A percentile compares a stretch with the other conserved stretches of the same genome.
These are phyloP conservation scores for Ganoderma leucocontextum DNA, from an alignment of 1,284 basidiomycete species.

Conservation along the genomic window DNA sequence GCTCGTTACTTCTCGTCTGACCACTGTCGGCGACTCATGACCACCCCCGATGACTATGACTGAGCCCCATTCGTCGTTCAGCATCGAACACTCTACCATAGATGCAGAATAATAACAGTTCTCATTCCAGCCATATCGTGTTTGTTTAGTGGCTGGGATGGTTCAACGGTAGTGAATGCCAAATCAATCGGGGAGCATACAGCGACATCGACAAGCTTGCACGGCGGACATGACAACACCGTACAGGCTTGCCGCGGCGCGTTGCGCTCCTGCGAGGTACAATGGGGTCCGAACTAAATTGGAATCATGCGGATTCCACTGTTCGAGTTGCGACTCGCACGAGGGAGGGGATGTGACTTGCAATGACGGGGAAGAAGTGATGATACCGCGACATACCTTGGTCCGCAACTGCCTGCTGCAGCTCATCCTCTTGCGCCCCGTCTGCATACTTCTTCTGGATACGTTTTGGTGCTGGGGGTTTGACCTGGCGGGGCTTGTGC, in stretches of 20 bases:
- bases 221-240: not conserved
- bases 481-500: constrained; percentile 12
- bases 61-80: not conserved
- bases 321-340: not conserved
- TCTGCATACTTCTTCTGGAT: not conserved
- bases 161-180: no score
- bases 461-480: not conserved
- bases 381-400: constrained; percentile 16
- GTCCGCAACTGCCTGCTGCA: constrained; percentile 5
- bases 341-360: not conserved
- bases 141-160: no score
- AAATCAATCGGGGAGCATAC: not conserved
- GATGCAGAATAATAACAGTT: not conserved
- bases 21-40: no score
- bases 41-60: no score
- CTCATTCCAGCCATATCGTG: not conserved
- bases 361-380: not conserved
- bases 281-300: not conserved
- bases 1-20: no score
- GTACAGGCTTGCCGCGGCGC: not conserved
- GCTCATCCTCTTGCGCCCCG: constrained; percentile 8
- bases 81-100: not conserved
- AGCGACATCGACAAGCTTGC: not conserved
- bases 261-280: not conserved
- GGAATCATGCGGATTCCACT: not conserved